Percentiles rank a stretch among this genome's conserved stretches.
Conservation (phyloP, 306 rosid genomes). For the Potentilla sterilis region DNA sequence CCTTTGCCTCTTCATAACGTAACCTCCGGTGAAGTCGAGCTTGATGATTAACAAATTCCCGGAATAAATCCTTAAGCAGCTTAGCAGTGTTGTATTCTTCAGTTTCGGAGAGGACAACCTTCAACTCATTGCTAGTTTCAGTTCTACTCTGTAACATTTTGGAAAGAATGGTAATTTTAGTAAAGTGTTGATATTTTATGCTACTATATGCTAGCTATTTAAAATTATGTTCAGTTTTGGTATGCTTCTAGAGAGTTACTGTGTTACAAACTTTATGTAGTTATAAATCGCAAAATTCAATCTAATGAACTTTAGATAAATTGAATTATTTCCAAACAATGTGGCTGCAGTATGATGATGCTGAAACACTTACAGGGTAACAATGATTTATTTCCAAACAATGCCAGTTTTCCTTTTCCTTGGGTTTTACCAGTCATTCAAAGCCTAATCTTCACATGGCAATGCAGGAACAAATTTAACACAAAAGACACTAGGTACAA, state of each 20-base stretch:
- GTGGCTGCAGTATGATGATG: background rate
- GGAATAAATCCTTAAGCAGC: slow-evolving; percentile 34
- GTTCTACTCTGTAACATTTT: background rate
- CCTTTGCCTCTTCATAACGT: slow-evolving; percentile 46
- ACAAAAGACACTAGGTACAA: background rate
- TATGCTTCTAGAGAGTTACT: background rate
- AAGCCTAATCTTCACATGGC: background rate
- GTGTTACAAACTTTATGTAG: background rate
- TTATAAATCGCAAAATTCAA: background rate
- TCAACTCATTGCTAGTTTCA: slow-evolving; percentile 33
- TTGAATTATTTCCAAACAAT: background rate
- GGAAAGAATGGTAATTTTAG: background rate
- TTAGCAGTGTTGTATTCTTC: slow-evolving; percentile 44
- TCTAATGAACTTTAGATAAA: background rate
- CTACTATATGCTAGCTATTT: background rate
- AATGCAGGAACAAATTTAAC: background rate
- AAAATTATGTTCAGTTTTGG: background rate
- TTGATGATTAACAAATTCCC: slow-evolving; percentile 50
- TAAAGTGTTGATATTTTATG: background rate
- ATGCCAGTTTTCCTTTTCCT: background rate
- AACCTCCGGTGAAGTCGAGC: slow-evolving; percentile 42
- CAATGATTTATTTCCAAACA: no score
- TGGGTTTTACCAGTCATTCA: background rate
- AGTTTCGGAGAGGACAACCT: slow-evolving; percentile 42
- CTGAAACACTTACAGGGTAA: no score